Evolutionary conservation across 306 rosid species (phyloP).

Genomic region (Citrullus colocynthis): DNA sequence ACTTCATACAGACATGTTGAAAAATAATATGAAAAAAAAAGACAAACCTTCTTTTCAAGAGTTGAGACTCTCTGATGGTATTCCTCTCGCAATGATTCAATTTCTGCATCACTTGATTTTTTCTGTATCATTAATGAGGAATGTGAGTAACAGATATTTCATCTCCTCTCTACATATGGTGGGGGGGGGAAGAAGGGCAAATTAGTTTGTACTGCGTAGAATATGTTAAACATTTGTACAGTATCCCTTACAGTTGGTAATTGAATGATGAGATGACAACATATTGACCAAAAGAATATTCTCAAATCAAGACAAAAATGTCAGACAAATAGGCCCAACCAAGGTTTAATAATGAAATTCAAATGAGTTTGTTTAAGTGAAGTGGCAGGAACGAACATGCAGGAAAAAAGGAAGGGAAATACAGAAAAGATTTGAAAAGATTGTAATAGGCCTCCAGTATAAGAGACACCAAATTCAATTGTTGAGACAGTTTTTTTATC

Average conservation of each 20-base stretch:
- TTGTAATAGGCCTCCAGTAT: not conserved
- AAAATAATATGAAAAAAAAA: slow-evolving; percentile 2
- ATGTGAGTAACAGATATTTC: not conserved
- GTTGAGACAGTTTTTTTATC: not conserved
- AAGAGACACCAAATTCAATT: not conserved
- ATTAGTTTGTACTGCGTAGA: not conserved
- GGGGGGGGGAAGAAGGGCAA: not conserved
- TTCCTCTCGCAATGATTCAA: slow-evolving; percentile 93
- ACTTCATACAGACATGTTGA: not conserved
- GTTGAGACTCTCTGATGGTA: slow-evolving; percentile 89
- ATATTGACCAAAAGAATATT: not conserved
- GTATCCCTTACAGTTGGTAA: not conserved
- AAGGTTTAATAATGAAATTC: not conserved
- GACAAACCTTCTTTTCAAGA: slow-evolving; percentile 77
- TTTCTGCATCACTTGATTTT: slow-evolving; percentile 88
- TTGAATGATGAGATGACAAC: not conserved
- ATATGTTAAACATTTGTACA: not conserved
- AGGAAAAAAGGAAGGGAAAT: not conserved
- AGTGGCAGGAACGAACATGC: not conserved
- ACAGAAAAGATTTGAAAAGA: not conserved
- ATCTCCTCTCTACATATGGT: not conserved
- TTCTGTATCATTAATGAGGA: slow-evolving; percentile 45
- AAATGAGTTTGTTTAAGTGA: not conserved
- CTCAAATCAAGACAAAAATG: not conserved
- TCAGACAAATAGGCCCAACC: not conserved